phyloP scores from a whole-genome alignment of 305 asterid genomes.

The Fraxinus baroniana region DNA sequence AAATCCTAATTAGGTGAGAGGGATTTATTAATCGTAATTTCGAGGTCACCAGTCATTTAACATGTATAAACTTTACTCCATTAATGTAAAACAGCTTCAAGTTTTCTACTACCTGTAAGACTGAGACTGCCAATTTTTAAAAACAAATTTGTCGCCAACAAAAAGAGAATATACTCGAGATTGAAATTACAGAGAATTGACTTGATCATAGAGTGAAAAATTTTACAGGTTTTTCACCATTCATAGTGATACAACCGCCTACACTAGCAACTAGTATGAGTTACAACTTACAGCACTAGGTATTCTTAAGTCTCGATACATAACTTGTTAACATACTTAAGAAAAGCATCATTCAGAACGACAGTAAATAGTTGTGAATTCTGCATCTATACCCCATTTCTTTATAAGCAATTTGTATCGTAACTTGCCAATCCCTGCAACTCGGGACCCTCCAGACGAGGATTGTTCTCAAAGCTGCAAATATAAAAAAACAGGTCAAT shows the following conservation, averaged over 20 bases:
- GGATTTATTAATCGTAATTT: too few relatives aligned
- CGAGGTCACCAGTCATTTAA: too few relatives aligned
- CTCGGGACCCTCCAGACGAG: slow-evolving; percentile 92
- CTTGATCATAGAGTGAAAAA: background rate
- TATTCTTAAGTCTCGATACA: background rate
- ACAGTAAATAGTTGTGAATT: background rate
- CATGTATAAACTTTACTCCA: background rate
- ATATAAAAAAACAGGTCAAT: background rate
- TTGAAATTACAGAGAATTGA: background rate
- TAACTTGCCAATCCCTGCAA: slow-evolving; percentile 90
- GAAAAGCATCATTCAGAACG: background rate
- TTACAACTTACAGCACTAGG: background rate
- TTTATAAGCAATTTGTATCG: slow-evolving; percentile 53
- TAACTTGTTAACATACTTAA: background rate
- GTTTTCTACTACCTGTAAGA: background rate
- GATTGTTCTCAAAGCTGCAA: slow-evolving; percentile 83
- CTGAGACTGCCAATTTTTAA: background rate
- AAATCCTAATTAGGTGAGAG: too few relatives aligned
- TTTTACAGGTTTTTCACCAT: slow-evolving; percentile 13
- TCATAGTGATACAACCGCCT: slow-evolving; percentile 19
- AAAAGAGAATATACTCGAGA: background rate
- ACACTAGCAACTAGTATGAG: slow-evolving; percentile 26
- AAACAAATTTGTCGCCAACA: background rate
- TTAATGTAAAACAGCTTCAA: background rate
- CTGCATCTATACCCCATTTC: background rate